Evolutionary conservation across 768 basidiomycete genomes (phyloP).

Genomic region (Suillus sp.): DNA sequence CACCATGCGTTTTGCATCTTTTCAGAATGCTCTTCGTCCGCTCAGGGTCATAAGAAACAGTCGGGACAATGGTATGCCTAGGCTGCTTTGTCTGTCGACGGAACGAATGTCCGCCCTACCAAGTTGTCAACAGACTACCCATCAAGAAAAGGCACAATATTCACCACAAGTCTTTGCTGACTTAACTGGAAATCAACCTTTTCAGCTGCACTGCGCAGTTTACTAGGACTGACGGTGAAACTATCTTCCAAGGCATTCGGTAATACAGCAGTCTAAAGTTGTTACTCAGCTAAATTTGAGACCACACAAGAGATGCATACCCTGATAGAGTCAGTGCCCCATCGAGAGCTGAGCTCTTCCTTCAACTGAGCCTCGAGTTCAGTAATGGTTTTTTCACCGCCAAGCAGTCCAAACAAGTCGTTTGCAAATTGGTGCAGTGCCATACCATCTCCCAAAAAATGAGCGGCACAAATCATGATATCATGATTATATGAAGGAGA

Average conservation of each 20-base stretch:
- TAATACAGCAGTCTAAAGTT: conserved; percentile 30
- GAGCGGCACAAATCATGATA: conserved; percentile 73
- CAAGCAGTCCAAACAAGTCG: conserved; percentile 72
- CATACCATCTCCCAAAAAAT: conserved; percentile 88
- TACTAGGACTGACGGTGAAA: conserved; percentile 39
- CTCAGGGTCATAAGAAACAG: conserved; percentile 54
- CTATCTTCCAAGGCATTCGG: conserved; percentile 54
- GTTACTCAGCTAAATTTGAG: conserved; percentile 13
- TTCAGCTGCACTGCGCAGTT: conserved; percentile 47
- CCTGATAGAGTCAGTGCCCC: conserved; percentile 21
- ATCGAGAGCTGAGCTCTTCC: conserved; percentile 38
- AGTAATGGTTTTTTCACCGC: conserved; percentile 30
- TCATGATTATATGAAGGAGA: conserved; percentile 46
- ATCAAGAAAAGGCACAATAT: conserved; percentile 20
- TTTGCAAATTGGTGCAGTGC: conserved; percentile 81
- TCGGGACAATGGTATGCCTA: conserved; percentile 70
- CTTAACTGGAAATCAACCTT: conserved; percentile 57
- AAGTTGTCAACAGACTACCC: background rate
- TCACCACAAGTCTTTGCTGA: conserved; percentile 59
- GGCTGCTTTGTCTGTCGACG: conserved; percentile 46
- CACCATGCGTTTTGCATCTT: conserved; percentile 68
- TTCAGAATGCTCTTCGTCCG: conserved; percentile 65
- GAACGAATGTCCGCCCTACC: conserved; percentile 75
- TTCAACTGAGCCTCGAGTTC: conserved; percentile 33
- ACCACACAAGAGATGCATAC: conserved; percentile 12